Base-by-base conservation (phyloP, 768 basidiomycete genomes). In the Royoungia palumana region DNA sequence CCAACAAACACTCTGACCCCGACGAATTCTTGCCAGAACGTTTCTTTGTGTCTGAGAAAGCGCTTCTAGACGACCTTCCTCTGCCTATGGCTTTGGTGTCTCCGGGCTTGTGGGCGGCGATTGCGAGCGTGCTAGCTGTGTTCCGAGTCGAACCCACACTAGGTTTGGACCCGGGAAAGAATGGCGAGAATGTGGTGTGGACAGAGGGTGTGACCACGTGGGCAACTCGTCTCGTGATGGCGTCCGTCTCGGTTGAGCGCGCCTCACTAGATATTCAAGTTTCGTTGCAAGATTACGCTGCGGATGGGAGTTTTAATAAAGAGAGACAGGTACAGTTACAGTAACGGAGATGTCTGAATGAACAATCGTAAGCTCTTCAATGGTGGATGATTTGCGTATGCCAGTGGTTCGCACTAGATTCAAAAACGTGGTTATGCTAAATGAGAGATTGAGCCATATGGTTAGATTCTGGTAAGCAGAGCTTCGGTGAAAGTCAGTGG, bases 31-130 rank as follows among this genome's bases (percentile, higher is more conserved):
- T 67, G 13, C 71, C 73, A 11, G 63, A 63, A 11, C 67, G 70
- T 13, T 66, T 63, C 40, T 47, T 69, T 10, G 28, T 3, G 12
- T 28, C 28, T 10, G 28, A 28, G 11, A 28, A 28, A 28, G 28
- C 11, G 12, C 28, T 5, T 12, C 28, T 28, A 5, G 28, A 19
- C 2, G 20, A 5, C 25, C 48, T 14, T 40, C 42, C 4, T 60
- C 63, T 32, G 16, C 34, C 6, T 57, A 50, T 50, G 54, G 46
- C 16, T 65, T 82, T 21, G 74, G 78, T n/a, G n/a, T n/a, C n/a
- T n/a, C n/a, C n/a, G n/a, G n/a, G n/a, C n/a, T n/a, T 73, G 10
- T 68, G 66, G 48, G 47, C 42, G 34, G 38, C 42, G 11, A 21
- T 53, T 5, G 59, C 38, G 21, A 47, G 39, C 7, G 44, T 57